These are phyloP conservation scores for Annona squamosa DNA, from an alignment of 164 flowering plant genomes.

Conservation along the genomic window DNA sequence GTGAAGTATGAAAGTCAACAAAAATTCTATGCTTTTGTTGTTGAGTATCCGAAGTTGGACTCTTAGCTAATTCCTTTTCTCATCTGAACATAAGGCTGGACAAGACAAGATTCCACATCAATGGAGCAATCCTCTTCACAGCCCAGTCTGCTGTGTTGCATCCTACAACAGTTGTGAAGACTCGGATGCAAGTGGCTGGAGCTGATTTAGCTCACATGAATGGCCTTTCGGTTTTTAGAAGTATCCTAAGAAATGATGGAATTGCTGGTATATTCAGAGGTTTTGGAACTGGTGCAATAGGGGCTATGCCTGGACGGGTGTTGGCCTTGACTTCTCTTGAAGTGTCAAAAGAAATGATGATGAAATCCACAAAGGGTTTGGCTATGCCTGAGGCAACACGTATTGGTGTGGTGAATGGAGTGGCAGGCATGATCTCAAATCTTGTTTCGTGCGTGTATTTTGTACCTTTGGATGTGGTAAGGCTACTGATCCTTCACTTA, in stretches of 20 bases:
- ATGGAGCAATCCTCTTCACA: conserved; percentile 73
- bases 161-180: conserved; percentile 72
- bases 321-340: conserved; percentile 63
- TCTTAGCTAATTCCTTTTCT: background rate
- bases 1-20: too few species aligned
- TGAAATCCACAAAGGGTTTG: conserved; percentile 40
- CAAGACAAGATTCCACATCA: conserved; percentile 71
- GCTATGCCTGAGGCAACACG: conserved; percentile 66
- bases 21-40: too few species aligned
- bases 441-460: conserved; percentile 48
- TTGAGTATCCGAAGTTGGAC: background rate
- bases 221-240: conserved; percentile 44
- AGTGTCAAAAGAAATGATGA: conserved; percentile 54
- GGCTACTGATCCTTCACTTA: conserved; percentile 7
- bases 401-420: conserved; percentile 61
- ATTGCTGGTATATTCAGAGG: conserved; percentile 71
- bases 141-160: conserved; percentile 53
- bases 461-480: conserved; percentile 89
- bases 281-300: conserved; percentile 69
- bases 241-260: conserved; percentile 51
- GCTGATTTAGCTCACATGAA: conserved; percentile 38
- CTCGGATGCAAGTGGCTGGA: conserved; percentile 70
- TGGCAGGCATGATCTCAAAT: conserved; percentile 74
- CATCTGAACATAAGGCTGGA: conserved; percentile 45
- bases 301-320: conserved; percentile 74